These are phyloP conservation scores for Gossypium mustelinum DNA, from an alignment of 345 rosid genomes.

Conservation along the genomic window DNA sequence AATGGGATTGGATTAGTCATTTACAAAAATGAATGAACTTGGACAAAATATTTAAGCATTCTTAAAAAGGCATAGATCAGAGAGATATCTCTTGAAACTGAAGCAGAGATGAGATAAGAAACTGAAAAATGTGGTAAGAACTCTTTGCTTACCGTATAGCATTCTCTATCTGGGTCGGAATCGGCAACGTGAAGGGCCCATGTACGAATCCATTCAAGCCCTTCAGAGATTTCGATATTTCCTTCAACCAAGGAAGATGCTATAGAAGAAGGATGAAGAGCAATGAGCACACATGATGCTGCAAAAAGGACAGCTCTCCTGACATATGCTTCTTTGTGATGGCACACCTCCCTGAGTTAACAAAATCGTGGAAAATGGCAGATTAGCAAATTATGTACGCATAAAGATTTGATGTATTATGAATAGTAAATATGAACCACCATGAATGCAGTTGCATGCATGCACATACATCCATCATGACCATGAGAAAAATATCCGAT, in stretches of 20 bases:
- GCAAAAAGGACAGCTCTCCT: constrained; percentile 87
- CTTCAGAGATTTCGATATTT: constrained; percentile 58
- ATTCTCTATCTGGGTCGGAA: constrained; percentile 78
- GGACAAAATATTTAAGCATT: no score
- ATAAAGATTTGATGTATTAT: neutral
- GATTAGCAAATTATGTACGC: neutral
- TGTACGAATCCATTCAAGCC: constrained; percentile 87
- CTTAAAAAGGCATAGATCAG: neutral
- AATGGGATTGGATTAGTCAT: no score
- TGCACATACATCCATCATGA: neutral
- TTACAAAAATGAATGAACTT: no score
- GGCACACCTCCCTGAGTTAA: constrained; percentile 62
- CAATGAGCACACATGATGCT: constrained; percentile 66
- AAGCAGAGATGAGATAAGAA: neutral
- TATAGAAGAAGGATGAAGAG: constrained; percentile 84
- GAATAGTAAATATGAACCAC: neutral
- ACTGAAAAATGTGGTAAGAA: neutral
- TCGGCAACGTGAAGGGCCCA: constrained; percentile 79
- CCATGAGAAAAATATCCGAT: neutral
- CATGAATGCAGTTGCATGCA: neutral
- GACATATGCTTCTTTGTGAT: constrained; percentile 88
- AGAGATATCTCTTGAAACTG: neutral
- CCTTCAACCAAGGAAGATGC: constrained; percentile 74
- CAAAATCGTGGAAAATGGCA: neutral
- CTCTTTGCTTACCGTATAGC: constrained; percentile 60